Base-by-base conservation (phyloP, 2,329 filamentous ascomycete genomes). In the Bisporella sp. region DNA sequence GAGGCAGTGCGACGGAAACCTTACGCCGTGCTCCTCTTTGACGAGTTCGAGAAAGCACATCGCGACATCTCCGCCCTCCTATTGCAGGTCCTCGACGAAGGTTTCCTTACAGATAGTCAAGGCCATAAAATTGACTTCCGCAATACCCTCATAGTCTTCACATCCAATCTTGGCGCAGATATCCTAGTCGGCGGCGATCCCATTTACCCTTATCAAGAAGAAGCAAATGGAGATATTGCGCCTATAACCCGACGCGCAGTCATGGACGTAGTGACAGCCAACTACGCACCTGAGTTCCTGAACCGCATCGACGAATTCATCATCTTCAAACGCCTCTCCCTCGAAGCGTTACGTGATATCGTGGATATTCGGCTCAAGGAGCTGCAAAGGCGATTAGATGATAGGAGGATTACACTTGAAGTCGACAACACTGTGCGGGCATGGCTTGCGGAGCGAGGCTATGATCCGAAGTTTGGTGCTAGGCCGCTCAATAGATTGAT, bases 301-400 rank as follows among this genome's bases (percentile, higher is more conserved):
- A 97, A 99, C 71, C 82, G 93, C 21, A 89, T 97, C 55, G 92
- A 97, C 68, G 92, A 95, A 54, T 96, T 97, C 72, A 96, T 97
- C 66, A 74, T 97, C 64, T 97, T 97, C 76, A 92, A 91, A 70
- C 81, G 92, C 6, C 78, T 97, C 2, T 88, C 89, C 1, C 78
- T 77, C 31, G 73, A 77, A 13, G 91, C 92, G 12, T 77, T 97
- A 50, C 79, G 89, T 31, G 91, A 95, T 63, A 97, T 97, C 57
- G 90, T 96, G 45, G 89, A 97, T 63, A 96, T 97, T 56, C 82
- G 93, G 32, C 75, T 97, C 45, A 79, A 77, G 54, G 93, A 97
- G 70, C 75, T 97, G 6, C 91, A 96, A 68, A 71, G 73, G 47
- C 82, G 90, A 40, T 80, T 97, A 1, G 85, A 93, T 55, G 91